Conservation (phyloP, 148 eudicot genomes). For the Euryodendron excelsum region DNA sequence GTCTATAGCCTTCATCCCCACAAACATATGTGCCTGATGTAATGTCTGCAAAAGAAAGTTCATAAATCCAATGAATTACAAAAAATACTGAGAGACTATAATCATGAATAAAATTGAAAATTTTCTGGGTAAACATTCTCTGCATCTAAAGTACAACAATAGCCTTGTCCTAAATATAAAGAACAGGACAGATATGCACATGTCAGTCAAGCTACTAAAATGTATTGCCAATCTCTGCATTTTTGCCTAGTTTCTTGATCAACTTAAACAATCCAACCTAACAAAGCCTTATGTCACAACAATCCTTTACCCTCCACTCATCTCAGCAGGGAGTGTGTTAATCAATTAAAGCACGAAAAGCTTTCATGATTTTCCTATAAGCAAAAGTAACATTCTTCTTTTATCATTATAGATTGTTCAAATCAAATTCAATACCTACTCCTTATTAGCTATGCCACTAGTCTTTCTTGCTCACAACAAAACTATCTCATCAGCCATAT, state of each 20-base stretch:
- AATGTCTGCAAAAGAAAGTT: conserved; percentile 41
- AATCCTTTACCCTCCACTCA: neutral
- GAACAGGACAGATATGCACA: neutral
- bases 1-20: conserved; percentile 26
- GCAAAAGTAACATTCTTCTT: neutral
- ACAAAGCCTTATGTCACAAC: too few relatives aligned
- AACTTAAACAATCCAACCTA: neutral
- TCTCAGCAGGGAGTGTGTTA: neutral
- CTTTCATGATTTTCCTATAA: neutral
- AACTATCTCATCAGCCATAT: too few relatives aligned
- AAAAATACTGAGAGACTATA: neutral
- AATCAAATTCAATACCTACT: neutral
- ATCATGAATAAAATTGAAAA: too few relatives aligned
- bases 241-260: neutral
- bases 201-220: neutral
- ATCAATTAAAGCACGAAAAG: neutral
- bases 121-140: too few relatives aligned
- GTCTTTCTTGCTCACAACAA: neutral
- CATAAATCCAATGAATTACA: neutral
- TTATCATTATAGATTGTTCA: neutral
- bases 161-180: neutral
- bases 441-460: neutral
- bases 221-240: neutral
- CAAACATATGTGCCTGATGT: conserved; percentile 27
- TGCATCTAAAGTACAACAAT: neutral